Percentiles rank a stretch among this genome's conserved stretches.
phyloP scores from a whole-genome alignment of 768 basidiomycete species.

The Auricularia sp. region DNA sequence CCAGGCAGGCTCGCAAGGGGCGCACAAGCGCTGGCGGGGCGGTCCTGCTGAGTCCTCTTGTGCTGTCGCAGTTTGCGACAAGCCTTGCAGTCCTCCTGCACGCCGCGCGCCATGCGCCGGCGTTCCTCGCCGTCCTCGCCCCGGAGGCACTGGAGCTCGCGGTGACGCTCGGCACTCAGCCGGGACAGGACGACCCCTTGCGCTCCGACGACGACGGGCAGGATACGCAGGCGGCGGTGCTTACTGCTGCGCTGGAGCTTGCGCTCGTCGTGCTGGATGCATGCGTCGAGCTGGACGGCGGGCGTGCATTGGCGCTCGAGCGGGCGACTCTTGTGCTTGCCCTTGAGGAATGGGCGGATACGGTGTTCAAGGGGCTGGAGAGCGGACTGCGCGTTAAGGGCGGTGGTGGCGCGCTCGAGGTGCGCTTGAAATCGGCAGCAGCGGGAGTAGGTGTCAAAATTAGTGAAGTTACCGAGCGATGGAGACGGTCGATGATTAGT shows the following conservation, averaged over 20 bases:
- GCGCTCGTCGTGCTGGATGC: slow-evolving; percentile 68
- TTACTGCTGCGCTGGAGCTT: slow-evolving; percentile 69
- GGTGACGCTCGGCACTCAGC: slow-evolving; percentile 62
- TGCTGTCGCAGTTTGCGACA: slow-evolving; percentile 65
- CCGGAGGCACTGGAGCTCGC: slow-evolving; percentile 81
- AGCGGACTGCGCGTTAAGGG: slow-evolving; percentile 51
- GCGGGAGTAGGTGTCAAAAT: slow-evolving; percentile 78
- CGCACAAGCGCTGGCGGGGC: slow-evolving; percentile 57
- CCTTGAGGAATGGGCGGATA: slow-evolving; percentile 70
- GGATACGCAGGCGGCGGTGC: slow-evolving; percentile 59
- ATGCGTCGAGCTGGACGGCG: slow-evolving; percentile 66
- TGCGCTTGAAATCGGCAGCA: slow-evolving; percentile 53
- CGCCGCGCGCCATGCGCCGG: slow-evolving; percentile 67
- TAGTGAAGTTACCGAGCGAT: slow-evolving; percentile 57
- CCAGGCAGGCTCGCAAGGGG: slow-evolving; percentile 60
- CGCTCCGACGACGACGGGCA: slow-evolving; percentile 18
- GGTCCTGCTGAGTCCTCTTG: slow-evolving; percentile 69
- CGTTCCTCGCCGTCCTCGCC: slow-evolving; percentile 73
- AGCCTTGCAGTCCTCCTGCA: slow-evolving; percentile 75
- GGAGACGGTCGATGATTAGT: slow-evolving; percentile 33
- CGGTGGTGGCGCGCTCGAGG: slow-evolving; percentile 55
- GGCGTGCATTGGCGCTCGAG: slow-evolving; percentile 63
- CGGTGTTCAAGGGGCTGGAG: slow-evolving; percentile 55
- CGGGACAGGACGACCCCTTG: slow-evolving; percentile 33
- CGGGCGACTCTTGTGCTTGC: slow-evolving; percentile 62